Evolutionary conservation across 208 protist genomes (phyloP), one percentile per base, ranked within the genome.

Genomic region (Ichthyophonus hoferi): DNA sequence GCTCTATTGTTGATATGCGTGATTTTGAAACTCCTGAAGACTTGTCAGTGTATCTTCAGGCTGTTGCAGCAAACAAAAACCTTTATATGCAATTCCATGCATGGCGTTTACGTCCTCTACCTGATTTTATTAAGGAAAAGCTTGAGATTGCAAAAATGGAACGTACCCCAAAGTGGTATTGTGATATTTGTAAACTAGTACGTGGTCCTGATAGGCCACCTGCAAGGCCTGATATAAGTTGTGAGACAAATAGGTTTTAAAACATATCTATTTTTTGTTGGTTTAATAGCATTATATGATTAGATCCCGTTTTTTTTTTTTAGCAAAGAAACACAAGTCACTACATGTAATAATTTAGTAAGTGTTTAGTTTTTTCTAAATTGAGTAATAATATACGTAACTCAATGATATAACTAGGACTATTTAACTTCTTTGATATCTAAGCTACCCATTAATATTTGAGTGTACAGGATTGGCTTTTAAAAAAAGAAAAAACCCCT

Each of bases 41-140:
- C 14, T 50, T 85, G 39, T 14, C n/a, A 12, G 81, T 42, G 14
- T 85, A 85, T 38, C 33, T 85, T n/a, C 7, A 85, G 24, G 17
- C 12, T 17, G n/a, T 85, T 12, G 81, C 24, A 58, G 38, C 14
- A 17, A 35, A 85, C 33, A 42, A 85, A 38, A 50, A 37, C 12
- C n/a, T 38, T 7, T 85, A 85, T 58, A 85, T 43, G 24, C 14
- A 85, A 35, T 85, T 42, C 33, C 81, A 85, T 38, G 81, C 24
- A 43, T 85, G 81, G 81, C 81, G 81, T 33, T 0, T 12, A 17
- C 24, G 39, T 7, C 81, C 81, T 58, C 81, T 85, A 17, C 38
- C 40, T 17, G 2, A 17, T 67, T 39, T 37, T 7, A 38, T 85
- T 58, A 43, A n/a, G 3, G 39, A 85, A 58, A 85, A 39, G 39